Evolutionary conservation across 345 rosid species (phyloP), one percentile per base, ranked within the genome.

Genomic region (Brassica incana): DNA sequence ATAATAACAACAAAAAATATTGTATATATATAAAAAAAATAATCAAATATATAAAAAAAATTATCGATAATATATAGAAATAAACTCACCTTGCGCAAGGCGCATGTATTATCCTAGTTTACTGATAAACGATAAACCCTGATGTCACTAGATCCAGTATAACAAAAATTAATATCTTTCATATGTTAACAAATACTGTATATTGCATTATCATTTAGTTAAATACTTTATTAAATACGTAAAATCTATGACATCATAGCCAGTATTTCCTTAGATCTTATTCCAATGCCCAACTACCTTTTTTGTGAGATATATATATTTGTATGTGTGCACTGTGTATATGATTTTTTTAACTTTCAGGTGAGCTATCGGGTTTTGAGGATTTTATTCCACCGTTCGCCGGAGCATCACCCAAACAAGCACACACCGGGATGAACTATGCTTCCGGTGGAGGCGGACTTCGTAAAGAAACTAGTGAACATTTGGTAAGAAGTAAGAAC

Each of bases 321-420:
- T 43, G 3, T 9, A 9, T 43, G 2, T 43, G 14, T 43, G 14
- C 14, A 9, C 7, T 43, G 50, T 12, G 23, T 7, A 1, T 38
- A 0, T 32, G 35, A 40, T 5, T n/a, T 2, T 30, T 62, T 35
- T 29, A 65, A 4, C 50, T 5, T 5, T 32, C 83, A 89, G 95
- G 81, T 72, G 70, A 88, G 70, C 63, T n/a, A 11, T 54, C 80
- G 6, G 90, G 95, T 2, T 90, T 90, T 63, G 16, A 74, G 16
- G 65, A 76, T 18, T 85, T 25, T 8, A 85, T 89, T 27, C 84
- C 84, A 5, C 79, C 95, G 2, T 85, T 61, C 10, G 54, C 81
- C 5, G 73, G 3, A 70, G 71, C 52, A 64, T 20, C 77, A 54
- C 8, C 38, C 38, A 35, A 15, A 61, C 54, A 40, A 30, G 83